Evolutionary conservation across 2,329 filamentous ascomycete species (phyloP), one percentile per base, ranked within the genome.

Genomic region (Cytospora schulzeri): DNA sequence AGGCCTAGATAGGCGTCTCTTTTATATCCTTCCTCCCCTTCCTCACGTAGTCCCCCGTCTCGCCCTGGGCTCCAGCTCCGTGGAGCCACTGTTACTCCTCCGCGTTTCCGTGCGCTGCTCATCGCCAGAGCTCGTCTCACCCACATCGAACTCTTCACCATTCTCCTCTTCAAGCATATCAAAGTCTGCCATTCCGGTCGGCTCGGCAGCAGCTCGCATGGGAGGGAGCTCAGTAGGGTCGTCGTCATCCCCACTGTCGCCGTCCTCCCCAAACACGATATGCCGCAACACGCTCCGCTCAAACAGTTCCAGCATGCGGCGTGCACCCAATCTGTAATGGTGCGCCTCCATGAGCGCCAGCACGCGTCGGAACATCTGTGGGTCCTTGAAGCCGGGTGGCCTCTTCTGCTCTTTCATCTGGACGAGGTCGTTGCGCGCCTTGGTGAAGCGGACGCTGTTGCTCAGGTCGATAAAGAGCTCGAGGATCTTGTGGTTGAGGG

Each of bases 391-490:
- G 0, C 88, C 88, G 1, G 88, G 82, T 0, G 88, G 87, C 70
- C 92, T 87, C 69, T 89, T 90, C 72, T 89, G 91, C 60, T 85
- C 80, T 79, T 91, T 93, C 67, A 97, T 84, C 81, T 93, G 83
- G 72, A 85, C 88, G 62, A 99, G 83, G 75, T 98, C 93, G 24
- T 84, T 87, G 59, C 94, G 88, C 7, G 93, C 91, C 74, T 91
- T 90, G 75, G 96, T 96, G 73, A 93, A 93, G 57, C 97, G 83
- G 19, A 99, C 93, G 65, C 94, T 95, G 73, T 98, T 97, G 63
- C 93, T 92, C 65, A 99, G 83, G 71, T 97, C 93, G 17, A 91
- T 88, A 68, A 97, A 89, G 45, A 95, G 85, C 71, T 93, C 91
- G 31, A 98, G 78, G 55, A 98, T 94, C 59, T 90, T 90, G 71